phyloP scores from a whole-genome alignment of 2,329 filamentous ascomycete genomes.

The Rachicladosporium sp. region DNA sequence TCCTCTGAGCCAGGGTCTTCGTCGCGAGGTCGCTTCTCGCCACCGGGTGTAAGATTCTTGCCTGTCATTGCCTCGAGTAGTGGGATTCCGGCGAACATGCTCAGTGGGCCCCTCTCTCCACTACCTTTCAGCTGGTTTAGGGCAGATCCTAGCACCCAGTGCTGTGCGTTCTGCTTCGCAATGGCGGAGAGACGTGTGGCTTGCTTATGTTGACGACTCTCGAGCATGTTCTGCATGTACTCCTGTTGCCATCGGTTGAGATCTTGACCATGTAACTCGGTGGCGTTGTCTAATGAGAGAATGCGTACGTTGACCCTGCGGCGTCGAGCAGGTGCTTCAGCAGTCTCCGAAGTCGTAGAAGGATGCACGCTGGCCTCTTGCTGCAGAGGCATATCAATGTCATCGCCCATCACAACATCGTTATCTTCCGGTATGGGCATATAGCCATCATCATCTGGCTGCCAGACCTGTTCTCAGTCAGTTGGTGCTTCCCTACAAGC shows the following conservation, averaged over 20 bases:
- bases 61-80: conserved; percentile 39
- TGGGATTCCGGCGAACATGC: conserved; percentile 44
- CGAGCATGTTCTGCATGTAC: conserved; percentile 50
- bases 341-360: conserved; percentile 22
- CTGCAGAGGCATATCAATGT: neutral
- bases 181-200: conserved; percentile 26
- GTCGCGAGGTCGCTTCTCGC: conserved; percentile 17
- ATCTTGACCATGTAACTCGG: conserved; percentile 44
- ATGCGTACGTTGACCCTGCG: conserved; percentile 24
- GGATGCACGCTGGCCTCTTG: neutral
- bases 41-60: conserved; percentile 11
- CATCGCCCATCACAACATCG: conserved; percentile 11
- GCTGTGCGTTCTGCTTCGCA: conserved; percentile 51
- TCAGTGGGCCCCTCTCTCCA: conserved; percentile 44
- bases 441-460: conserved; percentile 21
- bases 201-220: conserved; percentile 32
- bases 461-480: conserved; percentile 6
- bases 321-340: conserved; percentile 28
- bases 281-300: conserved; percentile 36
- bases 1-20: conserved; percentile 16
- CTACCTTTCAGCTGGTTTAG: conserved; percentile 24
- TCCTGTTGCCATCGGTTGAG: conserved; percentile 45
- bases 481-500: neutral
- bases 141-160: conserved; percentile 42
- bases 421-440: conserved; percentile 16